phyloP scores from a whole-genome alignment of 371 early-diverging fungal species.

The Chytridium lagenaria region DNA sequence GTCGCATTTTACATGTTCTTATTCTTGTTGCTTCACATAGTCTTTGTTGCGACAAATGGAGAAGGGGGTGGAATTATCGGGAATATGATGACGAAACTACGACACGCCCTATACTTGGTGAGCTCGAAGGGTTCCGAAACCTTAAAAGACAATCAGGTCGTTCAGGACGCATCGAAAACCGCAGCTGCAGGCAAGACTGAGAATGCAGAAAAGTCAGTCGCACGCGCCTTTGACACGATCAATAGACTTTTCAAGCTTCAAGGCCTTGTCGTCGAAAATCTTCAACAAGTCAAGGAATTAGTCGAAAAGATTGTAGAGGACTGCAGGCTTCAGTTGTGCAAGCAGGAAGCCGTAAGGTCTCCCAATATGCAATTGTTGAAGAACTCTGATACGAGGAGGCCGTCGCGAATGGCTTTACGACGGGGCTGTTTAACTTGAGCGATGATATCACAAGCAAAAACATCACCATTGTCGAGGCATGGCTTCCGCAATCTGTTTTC shows the following conservation, averaged over 20 bases:
- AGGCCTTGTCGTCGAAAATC: background rate
- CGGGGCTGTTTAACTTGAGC: background rate
- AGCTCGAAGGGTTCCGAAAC: too few species aligned
- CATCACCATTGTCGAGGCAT: background rate
- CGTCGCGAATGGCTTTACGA: too few species aligned
- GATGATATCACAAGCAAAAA: background rate
- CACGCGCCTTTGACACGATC: constrained; percentile 9
- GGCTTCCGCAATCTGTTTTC: background rate
- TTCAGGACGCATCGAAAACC: background rate
- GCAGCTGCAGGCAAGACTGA: background rate
- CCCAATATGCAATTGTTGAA: too few species aligned
- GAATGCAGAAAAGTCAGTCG: background rate
- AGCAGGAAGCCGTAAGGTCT: too few species aligned
- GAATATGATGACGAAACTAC: background rate
- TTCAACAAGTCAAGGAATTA: background rate
- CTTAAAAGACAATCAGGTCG: too few species aligned
- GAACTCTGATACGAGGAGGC: too few species aligned
- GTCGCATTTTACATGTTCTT: background rate
- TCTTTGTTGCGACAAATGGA: background rate
- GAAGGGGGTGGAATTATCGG: background rate
- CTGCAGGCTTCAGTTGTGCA: background rate
- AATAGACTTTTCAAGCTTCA: background rate
- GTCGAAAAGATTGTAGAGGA: background rate
- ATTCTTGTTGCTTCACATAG: too few species aligned
- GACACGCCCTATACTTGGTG: constrained; percentile 1